Base-by-base conservation (phyloP, 805 yeast genomes). In the Suhomyces kilbournensis region DNA sequence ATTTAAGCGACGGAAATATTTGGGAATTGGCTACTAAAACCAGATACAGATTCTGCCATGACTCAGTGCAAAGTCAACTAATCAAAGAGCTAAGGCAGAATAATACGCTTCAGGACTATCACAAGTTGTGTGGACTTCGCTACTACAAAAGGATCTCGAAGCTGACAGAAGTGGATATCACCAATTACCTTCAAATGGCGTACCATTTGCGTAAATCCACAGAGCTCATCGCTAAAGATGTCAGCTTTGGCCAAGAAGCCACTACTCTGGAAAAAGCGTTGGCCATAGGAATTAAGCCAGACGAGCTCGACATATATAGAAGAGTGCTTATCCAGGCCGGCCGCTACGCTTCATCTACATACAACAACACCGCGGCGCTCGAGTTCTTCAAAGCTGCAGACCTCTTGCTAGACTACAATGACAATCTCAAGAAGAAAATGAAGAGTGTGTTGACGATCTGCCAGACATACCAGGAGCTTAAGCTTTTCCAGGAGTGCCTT, bases 271-370 rank as follows among this genome's bases (percentile, higher is more conserved):
- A 38, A 17, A 38, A 38, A 4, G 42, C 42, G 3, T 17, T 38
- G n/a, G 22, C 42, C 3, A 19, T 38, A 19, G 42, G 42, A 3
- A 17, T 38, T 5, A 54, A 57, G 38, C 53, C 52, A 1, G 72
- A 69, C 4, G 83, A 80, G 38, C 50, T 53, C 19, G 63, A 63
- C 5, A 65, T 63, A 0, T 80, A 75, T 50, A 53, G 71, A 14
- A 71, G 70, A 2, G 74, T 77, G 5, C 59, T 79, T 40, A 64
- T 72, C 3, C 65, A 67, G 19, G 81, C 83, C 0, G 82, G 82
- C 1, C 66, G 68, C 48, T 66, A 66, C 51, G 79, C 82, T 0
- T 72, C 75, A 45, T 71, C 74, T 9, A 70, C 75, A 9, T 76
- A 71, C 46, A 80, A 77, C 55, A 68, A 74, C 52, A 63, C 61